Conservation (phyloP, 1,284 basidiomycete genomes). For the Ceratobasidium sp. region DNA sequence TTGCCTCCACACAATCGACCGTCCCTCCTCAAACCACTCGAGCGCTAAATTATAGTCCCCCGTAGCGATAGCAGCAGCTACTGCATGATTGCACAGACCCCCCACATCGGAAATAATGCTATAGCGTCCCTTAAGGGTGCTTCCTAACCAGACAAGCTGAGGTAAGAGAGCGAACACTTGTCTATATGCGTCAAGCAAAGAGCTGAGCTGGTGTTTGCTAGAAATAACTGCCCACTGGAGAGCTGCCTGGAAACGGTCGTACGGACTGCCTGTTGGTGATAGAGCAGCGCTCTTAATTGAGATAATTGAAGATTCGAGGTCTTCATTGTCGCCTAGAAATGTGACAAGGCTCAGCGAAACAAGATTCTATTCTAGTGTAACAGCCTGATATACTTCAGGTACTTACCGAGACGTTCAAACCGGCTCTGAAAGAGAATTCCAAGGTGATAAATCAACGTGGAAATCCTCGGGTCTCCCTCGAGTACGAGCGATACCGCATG, state of each 20-base stretch:
- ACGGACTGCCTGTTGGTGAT: not conserved
- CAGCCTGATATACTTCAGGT: too few species aligned
- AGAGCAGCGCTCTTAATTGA: not conserved
- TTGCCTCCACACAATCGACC: slow-evolving; percentile 8
- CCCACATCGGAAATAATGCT: not conserved
- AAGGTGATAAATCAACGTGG: too few species aligned
- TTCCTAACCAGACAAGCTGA: slow-evolving; percentile 6
- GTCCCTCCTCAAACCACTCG: slow-evolving; percentile 7
- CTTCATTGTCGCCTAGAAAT: not conserved
- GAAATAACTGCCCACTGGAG: not conserved
- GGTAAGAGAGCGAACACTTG: not conserved
- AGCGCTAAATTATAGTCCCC: not conserved
- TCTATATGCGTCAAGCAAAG: slow-evolving; percentile 5
- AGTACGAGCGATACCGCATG: too few species aligned
- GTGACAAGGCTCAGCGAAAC: not conserved
- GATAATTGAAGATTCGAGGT: too few species aligned
- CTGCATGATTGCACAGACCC: not conserved
- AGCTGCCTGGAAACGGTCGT: not conserved
- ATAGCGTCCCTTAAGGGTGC: not conserved
- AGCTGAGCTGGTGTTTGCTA: not conserved
- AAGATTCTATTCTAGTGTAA: too few species aligned
- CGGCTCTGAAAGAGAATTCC: too few species aligned
- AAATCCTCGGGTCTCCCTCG: too few species aligned
- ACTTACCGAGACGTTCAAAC: too few species aligned
- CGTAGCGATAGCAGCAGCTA: not conserved